These are phyloP conservation scores for Fusarium piperis DNA, from an alignment of 2,329 filamentous ascomycete species.

Conservation along the genomic window DNA sequence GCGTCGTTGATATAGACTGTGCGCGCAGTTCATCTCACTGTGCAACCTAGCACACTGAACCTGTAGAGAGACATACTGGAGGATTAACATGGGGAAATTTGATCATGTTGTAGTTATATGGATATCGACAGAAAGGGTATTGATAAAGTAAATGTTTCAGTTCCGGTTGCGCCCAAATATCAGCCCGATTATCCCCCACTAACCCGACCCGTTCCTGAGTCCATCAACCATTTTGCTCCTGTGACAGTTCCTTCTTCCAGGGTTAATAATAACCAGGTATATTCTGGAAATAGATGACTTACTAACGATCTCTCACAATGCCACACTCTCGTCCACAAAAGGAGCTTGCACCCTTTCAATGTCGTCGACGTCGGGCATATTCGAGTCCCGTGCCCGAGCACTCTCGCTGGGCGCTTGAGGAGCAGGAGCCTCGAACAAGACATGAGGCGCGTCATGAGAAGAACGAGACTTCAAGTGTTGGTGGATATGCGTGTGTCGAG, in stretches of 20 bases:
- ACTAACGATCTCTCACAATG: conserved; percentile 1
- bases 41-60: neutral
- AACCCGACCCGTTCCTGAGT: neutral
- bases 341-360: neutral
- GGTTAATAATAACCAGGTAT: neutral
- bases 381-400: neutral
- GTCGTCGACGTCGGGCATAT: neutral
- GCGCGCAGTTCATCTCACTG: conserved; percentile 8
- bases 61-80: neutral
- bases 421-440: conserved; percentile 14
- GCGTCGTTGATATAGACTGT: conserved; percentile 3
- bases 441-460: neutral
- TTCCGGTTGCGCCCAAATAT: neutral
- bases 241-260: neutral
- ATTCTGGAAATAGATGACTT: neutral
- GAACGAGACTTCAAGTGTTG: conserved; percentile 15
- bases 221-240: neutral
- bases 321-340: conserved; percentile 5
- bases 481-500: conserved; percentile 51
- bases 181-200: neutral
- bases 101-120: neutral
- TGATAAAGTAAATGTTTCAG: neutral
- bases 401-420: conserved; percentile 19
- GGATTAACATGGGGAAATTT: neutral
- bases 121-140: neutral